A percentile compares a stretch with the other conserved stretches of the same genome.
Conservation (phyloP, 2,329 filamentous ascomycete genomes). For the Beauveria sp. region DNA sequence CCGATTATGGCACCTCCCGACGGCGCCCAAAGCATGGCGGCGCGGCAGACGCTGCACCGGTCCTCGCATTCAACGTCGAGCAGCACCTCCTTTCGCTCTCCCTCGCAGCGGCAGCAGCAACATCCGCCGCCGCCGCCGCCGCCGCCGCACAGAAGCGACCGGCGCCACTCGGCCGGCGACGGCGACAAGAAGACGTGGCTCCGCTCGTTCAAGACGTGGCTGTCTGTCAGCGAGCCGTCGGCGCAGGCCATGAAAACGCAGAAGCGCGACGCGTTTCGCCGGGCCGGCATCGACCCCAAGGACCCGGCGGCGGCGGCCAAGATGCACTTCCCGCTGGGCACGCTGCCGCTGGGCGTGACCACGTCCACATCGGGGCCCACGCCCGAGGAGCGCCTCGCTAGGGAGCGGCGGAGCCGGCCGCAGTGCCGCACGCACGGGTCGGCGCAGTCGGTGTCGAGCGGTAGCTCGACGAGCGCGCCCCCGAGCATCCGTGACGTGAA, state of each 20-base stretch:
- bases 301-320: slow-evolving; percentile 38
- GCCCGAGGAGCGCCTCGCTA: slow-evolving; percentile 36
- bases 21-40: background rate
- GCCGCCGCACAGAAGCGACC: background rate
- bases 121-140: too few species aligned
- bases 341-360: slow-evolving; percentile 37
- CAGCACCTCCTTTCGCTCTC: background rate
- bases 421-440: slow-evolving; percentile 19
- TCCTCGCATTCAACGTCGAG: background rate
- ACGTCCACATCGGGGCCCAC: slow-evolving; percentile 38
- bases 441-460: slow-evolving; percentile 28
- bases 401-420: slow-evolving; percentile 23
- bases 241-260: slow-evolving; percentile 40
- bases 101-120: background rate
- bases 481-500: slow-evolving; percentile 24
- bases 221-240: slow-evolving; percentile 42
- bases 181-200: slow-evolving; percentile 29
- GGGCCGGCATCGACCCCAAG: slow-evolving; percentile 34
- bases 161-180: background rate
- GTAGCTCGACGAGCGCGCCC: slow-evolving; percentile 22
- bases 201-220: slow-evolving; percentile 39
- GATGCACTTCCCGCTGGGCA: slow-evolving; percentile 37
- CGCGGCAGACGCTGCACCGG: background rate
- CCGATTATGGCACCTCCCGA: background rate
- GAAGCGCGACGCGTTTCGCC: slow-evolving; percentile 34